Evolutionary conservation across 83 land plant species (phyloP).

Genomic region (Picea abies): DNA sequence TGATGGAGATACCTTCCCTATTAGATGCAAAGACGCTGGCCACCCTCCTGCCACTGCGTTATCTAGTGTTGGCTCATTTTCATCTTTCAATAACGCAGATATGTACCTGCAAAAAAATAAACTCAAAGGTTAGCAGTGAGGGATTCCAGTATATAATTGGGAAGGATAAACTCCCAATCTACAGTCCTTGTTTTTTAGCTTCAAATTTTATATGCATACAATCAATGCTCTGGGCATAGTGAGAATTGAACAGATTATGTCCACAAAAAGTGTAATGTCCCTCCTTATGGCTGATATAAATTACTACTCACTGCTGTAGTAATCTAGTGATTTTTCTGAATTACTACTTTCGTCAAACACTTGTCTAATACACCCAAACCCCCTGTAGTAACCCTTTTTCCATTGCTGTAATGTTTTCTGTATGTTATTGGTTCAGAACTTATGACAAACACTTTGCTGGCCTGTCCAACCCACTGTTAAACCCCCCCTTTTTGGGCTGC

Average conservation of each 20-base stretch:
- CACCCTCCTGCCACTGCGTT: conserved; percentile 77
- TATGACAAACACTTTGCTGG: too few relatives aligned
- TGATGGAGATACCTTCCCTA: conserved; percentile 79
- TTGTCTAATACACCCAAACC: too few relatives aligned
- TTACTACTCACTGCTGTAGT: too few relatives aligned
- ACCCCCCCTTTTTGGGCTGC: too few relatives aligned
- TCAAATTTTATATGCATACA: not conserved
- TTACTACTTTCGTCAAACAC: too few relatives aligned
- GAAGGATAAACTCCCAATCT: not conserved
- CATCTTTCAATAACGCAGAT: conserved; percentile 75
- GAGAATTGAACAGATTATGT: not conserved
- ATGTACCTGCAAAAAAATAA: conserved; percentile 58
- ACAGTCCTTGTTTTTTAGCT: not conserved
- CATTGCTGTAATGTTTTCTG: too few relatives aligned
- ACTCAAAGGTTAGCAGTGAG: not conserved
- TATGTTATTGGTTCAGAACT: too few relatives aligned
- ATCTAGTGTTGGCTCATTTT: conserved; percentile 59
- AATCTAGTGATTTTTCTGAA: too few relatives aligned
- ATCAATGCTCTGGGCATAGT: not conserved
- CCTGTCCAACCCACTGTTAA: too few relatives aligned
- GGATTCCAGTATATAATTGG: not conserved
- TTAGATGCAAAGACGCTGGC: conserved; percentile 97
- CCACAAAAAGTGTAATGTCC: not conserved
- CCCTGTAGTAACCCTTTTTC: too few relatives aligned
- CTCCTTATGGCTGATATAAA: too few relatives aligned